Percentiles rank a stretch among this genome's conserved stretches.
These are phyloP conservation scores for Nannochloropsis granulata DNA, from an alignment of 108 stramenopile genomes.

Conservation along the genomic window DNA sequence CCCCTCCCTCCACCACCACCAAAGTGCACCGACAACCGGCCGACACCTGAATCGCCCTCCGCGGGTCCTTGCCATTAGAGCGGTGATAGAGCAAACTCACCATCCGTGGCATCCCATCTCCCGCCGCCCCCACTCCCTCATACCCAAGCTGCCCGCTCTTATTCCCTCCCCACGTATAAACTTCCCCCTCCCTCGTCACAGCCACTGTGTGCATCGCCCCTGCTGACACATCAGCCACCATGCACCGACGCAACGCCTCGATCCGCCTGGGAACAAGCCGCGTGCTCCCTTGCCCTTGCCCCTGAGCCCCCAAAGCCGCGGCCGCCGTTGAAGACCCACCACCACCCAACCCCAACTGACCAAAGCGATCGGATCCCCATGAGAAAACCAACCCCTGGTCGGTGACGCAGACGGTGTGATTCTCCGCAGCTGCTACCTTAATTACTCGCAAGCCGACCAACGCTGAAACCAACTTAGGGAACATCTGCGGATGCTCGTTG, in stretches of 20 bases:
- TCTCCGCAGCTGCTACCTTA: constrained; percentile 26
- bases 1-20: constrained; percentile 4
- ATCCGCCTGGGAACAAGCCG: constrained; percentile 21
- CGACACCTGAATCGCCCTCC: not conserved
- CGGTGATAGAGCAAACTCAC: not conserved
- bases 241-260: constrained; percentile 12
- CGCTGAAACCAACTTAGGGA: constrained; percentile 4
- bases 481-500: constrained; percentile 22
- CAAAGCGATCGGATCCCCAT: constrained; percentile 26
- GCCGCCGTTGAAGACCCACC: not conserved
- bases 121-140: not conserved
- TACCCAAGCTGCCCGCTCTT: constrained; percentile 27
- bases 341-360: constrained; percentile 2
- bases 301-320: not conserved
- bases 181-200: constrained; percentile 12
- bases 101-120: not conserved
- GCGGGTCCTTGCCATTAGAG: not conserved
- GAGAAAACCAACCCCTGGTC: constrained; percentile 19
- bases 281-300: not conserved
- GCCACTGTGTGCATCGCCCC: constrained; percentile 23
- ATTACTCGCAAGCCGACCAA: not conserved
- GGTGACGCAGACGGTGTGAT: constrained; percentile 25
- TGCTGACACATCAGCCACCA: constrained; percentile 6
- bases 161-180: constrained; percentile 30
- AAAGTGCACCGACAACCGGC: constrained; percentile 13